These are phyloP conservation scores for Rhizophagus clarus DNA, from an alignment of 192 early-diverging fungal genomes.

Conservation along the genomic window DNA sequence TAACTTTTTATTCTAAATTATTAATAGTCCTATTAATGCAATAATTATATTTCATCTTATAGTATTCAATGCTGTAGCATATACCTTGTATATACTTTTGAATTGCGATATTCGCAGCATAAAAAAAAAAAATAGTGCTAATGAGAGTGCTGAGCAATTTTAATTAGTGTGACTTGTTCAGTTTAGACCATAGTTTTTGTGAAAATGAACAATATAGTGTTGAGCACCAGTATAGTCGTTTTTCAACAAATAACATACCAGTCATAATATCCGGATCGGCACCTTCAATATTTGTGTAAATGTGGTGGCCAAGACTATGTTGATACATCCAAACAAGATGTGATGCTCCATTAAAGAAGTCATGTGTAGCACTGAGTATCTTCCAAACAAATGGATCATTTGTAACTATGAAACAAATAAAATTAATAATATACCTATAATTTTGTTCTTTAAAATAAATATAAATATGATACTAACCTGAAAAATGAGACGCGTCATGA, in stretches of 20 bases:
- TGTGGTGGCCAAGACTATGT: slow-evolving; percentile 60
- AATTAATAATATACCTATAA: not conserved
- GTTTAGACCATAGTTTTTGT: too few species aligned
- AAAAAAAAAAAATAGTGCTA: too few species aligned
- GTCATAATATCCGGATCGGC: slow-evolving; percentile 59
- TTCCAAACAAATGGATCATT: slow-evolving; percentile 58
- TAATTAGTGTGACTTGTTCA: too few species aligned
- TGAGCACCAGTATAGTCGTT: too few species aligned
- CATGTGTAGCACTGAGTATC: slow-evolving; percentile 55
- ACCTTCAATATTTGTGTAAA: slow-evolving; percentile 58
- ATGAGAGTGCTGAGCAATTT: too few species aligned
- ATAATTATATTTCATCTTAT: too few species aligned
- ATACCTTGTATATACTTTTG: too few species aligned
- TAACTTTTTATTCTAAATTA: too few species aligned
- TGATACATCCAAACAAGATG: slow-evolving; percentile 60
- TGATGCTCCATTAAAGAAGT: slow-evolving; percentile 60
- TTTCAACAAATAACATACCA: slow-evolving; percentile 4
- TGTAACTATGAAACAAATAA: slow-evolving; percentile 34
- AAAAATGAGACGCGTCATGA: slow-evolving; percentile 60
- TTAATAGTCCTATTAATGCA: too few species aligned
- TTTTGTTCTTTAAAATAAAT: not conserved
- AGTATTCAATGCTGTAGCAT: too few species aligned
- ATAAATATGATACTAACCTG: slow-evolving; percentile 35
- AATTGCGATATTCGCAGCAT: too few species aligned
- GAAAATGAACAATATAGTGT: too few species aligned